Conservation (phyloP, 345 rosid genomes). For the Clausena lansium region DNA sequence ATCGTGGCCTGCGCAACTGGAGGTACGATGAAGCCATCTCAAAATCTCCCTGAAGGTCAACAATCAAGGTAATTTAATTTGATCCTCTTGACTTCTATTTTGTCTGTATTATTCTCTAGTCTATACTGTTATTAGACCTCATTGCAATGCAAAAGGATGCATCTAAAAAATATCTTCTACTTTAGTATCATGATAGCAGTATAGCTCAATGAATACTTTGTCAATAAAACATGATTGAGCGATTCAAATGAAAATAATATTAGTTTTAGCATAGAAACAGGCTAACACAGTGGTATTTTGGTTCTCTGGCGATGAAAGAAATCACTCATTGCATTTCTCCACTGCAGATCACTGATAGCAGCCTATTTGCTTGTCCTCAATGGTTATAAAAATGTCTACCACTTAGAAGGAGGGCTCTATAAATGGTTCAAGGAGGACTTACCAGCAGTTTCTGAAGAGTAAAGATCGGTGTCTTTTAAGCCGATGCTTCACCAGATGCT, state of each 20-base stretch:
- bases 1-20: conserved; percentile 94
- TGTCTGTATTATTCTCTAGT: background rate
- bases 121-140: background rate
- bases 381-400: conserved; percentile 78
- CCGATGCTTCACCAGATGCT: conserved; percentile 21
- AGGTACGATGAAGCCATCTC: conserved; percentile 84
- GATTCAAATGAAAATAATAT: background rate
- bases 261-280: background rate
- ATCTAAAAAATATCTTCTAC: background rate
- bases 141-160: no score
- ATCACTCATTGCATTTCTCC: conserved; percentile 5
- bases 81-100: background rate
- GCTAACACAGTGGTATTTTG: background rate
- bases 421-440: conserved; percentile 82
- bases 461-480: conserved; percentile 16
- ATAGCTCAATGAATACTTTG: background rate
- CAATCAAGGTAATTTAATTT: conserved; percentile 66
- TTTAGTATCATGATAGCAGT: background rate
- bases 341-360: conserved; percentile 89
- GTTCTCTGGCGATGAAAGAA: background rate
- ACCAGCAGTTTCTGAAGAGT: conserved; percentile 60
- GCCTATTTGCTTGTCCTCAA: conserved; percentile 88
- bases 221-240: background rate
- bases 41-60: conserved; percentile 91
- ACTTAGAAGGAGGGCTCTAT: conserved; percentile 91